Evolutionary conservation across 78 protist species (phyloP).

Genomic region (Blattamonas nauphoetae): DNA sequence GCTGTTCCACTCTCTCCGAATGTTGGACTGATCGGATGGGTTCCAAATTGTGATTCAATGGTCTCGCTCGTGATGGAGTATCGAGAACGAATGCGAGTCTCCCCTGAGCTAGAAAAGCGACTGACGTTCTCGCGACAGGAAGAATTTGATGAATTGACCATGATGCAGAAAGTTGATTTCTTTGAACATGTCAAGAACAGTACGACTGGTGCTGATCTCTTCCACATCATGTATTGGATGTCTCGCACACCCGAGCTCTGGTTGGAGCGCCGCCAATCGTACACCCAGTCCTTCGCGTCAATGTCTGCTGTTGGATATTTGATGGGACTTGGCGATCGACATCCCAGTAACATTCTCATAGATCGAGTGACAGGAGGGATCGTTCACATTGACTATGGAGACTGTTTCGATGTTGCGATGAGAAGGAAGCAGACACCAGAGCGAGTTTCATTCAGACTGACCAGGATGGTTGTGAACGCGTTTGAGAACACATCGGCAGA

Average conservation of each 20-base stretch:
- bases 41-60: conserved; percentile 26
- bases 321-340: conserved; percentile 55
- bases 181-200: background rate
- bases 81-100: background rate
- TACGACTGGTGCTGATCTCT: conserved; percentile 16
- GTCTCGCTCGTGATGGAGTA: background rate
- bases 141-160: background rate
- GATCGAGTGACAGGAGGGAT: conserved; percentile 27
- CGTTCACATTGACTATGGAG: conserved; percentile 50
- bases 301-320: conserved; percentile 35
- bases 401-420: conserved; percentile 40
- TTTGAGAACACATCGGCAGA: conserved; percentile 34
- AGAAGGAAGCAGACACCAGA: conserved; percentile 29
- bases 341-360: conserved; percentile 41
- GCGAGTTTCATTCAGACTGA: conserved; percentile 53
- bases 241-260: conserved; percentile 14
- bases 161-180: conserved; percentile 12
- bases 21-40: conserved; percentile 32
- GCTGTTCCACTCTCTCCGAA: conserved; percentile 16
- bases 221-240: background rate
- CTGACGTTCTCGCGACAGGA: background rate
- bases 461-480: conserved; percentile 23
- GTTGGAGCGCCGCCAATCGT: background rate
- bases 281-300: conserved; percentile 14
- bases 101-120: background rate